These are phyloP conservation scores for Juncus effusus DNA, from an alignment of 176 grass and related monocot species.

Conservation along the genomic window DNA sequence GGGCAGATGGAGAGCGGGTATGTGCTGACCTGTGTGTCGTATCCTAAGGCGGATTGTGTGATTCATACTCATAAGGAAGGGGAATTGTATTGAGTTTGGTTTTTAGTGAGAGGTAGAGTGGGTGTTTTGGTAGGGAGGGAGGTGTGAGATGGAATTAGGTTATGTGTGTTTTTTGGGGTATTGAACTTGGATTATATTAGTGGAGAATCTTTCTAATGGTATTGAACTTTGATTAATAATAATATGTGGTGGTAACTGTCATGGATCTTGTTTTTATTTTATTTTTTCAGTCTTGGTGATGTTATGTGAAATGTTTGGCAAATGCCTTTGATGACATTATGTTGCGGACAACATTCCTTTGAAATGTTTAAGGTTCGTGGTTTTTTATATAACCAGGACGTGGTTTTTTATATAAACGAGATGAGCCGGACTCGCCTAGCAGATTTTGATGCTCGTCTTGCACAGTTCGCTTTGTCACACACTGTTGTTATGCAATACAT, in stretches of 20 bases:
- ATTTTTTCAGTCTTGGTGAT: neutral
- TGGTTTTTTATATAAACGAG: no score
- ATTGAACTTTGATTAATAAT: conserved; percentile 7
- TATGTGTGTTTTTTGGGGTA: no score
- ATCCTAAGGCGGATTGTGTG: conserved; percentile 61
- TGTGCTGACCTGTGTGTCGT: conserved; percentile 81
- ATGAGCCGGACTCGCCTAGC: no score
- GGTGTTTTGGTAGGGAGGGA: neutral
- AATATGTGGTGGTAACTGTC: neutral
- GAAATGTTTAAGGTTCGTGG: no score
- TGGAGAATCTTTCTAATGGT: conserved; percentile 10
- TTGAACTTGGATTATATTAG: no score
- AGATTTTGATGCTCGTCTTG: no score
- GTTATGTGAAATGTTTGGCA: neutral
- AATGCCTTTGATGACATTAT: no score
- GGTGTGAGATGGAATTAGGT: neutral
- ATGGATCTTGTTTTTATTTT: neutral
- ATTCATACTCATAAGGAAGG: conserved; percentile 94
- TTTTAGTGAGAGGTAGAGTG: no score
- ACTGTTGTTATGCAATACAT: no score
- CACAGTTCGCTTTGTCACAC: no score
- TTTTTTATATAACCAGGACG: no score
- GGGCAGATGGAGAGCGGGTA: conserved; percentile 62
- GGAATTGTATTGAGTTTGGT: conserved; percentile 55
- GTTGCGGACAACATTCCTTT: no score